These are phyloP conservation scores for Fusarium anthophilum DNA, from an alignment of 2,329 filamentous ascomycete genomes.

Conservation along the genomic window DNA sequence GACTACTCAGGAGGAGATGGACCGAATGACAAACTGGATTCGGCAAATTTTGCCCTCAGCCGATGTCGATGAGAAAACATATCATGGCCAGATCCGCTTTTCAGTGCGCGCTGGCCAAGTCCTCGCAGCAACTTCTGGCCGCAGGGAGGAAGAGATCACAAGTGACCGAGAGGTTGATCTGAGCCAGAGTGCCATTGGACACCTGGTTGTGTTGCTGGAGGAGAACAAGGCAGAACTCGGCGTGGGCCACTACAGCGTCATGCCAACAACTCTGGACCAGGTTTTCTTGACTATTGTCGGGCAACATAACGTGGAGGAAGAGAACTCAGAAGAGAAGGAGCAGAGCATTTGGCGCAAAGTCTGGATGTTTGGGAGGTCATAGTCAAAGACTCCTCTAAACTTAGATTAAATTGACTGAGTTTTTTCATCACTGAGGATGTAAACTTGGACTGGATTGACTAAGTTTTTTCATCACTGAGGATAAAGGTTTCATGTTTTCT, in stretches of 20 bases:
- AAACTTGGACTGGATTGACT: too few relatives aligned
- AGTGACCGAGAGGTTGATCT: conserved; percentile 34
- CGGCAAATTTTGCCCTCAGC: conserved; percentile 68
- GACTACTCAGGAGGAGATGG: conserved; percentile 75
- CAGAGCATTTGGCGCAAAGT: conserved; percentile 38
- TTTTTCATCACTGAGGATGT: too few relatives aligned
- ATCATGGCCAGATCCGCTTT: conserved; percentile 90
- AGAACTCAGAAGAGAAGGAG: conserved; percentile 61
- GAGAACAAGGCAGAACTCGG: conserved; percentile 73
- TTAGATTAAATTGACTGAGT: too few relatives aligned
- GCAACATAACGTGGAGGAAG: conserved; percentile 80
- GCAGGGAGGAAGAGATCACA: conserved; percentile 36
- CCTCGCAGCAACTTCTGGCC: conserved; percentile 37
- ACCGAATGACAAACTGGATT: conserved; percentile 73
- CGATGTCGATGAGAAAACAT: conserved; percentile 75
- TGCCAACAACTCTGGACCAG: conserved; percentile 87
- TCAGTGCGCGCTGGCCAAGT: conserved; percentile 68
- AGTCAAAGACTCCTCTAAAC: background rate
- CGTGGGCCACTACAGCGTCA: conserved; percentile 87
- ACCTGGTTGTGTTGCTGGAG: conserved; percentile 78
- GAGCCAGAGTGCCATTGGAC: conserved; percentile 67
- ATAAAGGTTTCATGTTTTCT: too few relatives aligned
- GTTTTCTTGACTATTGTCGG: conserved; percentile 89
- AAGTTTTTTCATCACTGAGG: too few relatives aligned
- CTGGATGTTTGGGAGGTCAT: conserved; percentile 38